phyloP scores from a whole-genome alignment of 257 asterid genomes.

The Penstemon davidsonii region DNA sequence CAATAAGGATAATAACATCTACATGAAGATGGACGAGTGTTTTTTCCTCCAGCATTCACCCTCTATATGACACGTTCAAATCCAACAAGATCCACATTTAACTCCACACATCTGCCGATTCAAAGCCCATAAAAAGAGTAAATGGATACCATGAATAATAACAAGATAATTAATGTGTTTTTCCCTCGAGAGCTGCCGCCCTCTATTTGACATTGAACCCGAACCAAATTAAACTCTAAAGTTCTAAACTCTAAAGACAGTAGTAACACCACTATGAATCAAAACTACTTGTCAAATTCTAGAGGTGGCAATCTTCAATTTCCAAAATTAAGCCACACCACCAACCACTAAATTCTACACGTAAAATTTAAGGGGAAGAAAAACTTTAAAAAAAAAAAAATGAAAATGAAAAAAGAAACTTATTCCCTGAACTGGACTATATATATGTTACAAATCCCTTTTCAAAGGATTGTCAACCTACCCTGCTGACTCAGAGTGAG shows the following conservation, averaged over 20 bases:
- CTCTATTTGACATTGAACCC: not conserved
- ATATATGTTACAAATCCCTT: slow-evolving; percentile 43
- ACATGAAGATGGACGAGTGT: not conserved
- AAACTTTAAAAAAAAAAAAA: slow-evolving; percentile 40
- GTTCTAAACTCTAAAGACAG: not conserved
- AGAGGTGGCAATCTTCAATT: slow-evolving; percentile 39
- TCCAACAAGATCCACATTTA: no score
- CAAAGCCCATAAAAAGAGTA: not conserved
- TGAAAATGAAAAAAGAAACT: slow-evolving; percentile 21
- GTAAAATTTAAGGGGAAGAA: slow-evolving; percentile 13
- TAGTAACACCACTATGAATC: slow-evolving; percentile 30
- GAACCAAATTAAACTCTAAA: slow-evolving; percentile 27
- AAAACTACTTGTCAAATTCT: slow-evolving; percentile 45
- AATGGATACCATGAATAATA: not conserved
- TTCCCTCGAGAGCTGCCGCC: not conserved
- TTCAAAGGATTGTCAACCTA: slow-evolving; percentile 33
- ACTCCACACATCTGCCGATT: not conserved
- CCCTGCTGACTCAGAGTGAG: slow-evolving; percentile 36
- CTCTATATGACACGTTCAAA: no score
- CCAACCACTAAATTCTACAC: slow-evolving; percentile 43
- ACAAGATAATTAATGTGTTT: not conserved
- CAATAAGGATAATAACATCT: no score
- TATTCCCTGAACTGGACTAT: slow-evolving; percentile 43
- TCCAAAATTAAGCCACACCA: slow-evolving; percentile 42
- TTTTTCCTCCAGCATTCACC: not conserved